A percentile compares a stretch with the other conserved stretches of the same genome.
phyloP scores from a whole-genome alignment of 345 rosid species.

The Camelina hispida region DNA sequence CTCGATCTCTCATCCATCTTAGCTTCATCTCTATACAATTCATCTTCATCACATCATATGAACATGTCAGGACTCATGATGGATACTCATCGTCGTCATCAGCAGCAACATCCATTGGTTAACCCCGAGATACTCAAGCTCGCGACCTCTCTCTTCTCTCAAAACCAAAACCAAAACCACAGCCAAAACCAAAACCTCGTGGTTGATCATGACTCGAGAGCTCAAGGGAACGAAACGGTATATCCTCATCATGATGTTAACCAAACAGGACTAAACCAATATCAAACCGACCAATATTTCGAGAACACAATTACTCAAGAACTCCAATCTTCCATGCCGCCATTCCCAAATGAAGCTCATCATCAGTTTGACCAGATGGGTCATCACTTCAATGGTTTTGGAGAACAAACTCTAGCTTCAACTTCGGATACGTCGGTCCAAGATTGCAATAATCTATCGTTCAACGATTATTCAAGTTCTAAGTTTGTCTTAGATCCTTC shows the following conservation, averaged over 20 bases:
- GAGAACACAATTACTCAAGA: constrained; percentile 45
- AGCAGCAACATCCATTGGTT: constrained; percentile 35
- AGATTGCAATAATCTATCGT: constrained; percentile 44
- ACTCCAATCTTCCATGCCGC: constrained; percentile 43
- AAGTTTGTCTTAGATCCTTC: constrained; percentile 48
- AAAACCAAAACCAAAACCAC: constrained; percentile 39
- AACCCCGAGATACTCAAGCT: constrained; percentile 49
- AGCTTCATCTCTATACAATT: constrained; percentile 52
- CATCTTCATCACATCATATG: constrained; percentile 51
- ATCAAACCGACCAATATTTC: constrained; percentile 41
- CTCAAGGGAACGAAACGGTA: constrained; percentile 5
- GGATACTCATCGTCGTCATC: constrained; percentile 43
- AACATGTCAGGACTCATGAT: constrained; percentile 57
- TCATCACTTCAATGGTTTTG: constrained; percentile 23
- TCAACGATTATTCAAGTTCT: constrained; percentile 41
- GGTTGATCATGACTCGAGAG: constrained; percentile 12
- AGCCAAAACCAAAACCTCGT: constrained; percentile 31
- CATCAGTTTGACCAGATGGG: constrained; percentile 31
- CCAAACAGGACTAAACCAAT: constrained; percentile 30
- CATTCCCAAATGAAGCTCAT: constrained; percentile 44
- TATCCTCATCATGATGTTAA: constrained; percentile 27
- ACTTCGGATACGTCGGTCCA: constrained; percentile 35
- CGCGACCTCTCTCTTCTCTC: constrained; percentile 39
- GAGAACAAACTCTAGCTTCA: constrained; percentile 40
- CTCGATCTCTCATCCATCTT: constrained; percentile 69